These are phyloP conservation scores for Jaenimonas drosophilae DNA, from an alignment of 208 protist genomes.

Conservation along the genomic window DNA sequence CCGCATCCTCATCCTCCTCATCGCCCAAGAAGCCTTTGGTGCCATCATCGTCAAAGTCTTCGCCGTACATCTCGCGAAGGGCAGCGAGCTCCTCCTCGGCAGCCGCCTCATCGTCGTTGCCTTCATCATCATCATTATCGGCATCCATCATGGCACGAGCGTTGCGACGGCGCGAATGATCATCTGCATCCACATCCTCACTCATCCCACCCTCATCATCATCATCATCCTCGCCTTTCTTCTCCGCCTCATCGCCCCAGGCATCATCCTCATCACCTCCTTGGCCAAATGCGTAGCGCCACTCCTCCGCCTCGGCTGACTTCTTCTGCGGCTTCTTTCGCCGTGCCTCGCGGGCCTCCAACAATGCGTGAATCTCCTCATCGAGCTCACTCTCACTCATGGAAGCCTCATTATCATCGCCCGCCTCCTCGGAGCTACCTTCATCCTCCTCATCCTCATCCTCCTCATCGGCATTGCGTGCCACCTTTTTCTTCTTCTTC, in stretches of 20 bases:
- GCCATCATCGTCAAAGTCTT: constrained; percentile 77
- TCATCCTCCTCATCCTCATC: not conserved
- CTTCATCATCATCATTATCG: constrained; percentile 20
- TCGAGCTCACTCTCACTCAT: constrained; percentile 73
- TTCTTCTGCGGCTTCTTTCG: constrained; percentile 9
- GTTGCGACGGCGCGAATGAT: constrained; percentile 22
- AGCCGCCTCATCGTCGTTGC: constrained; percentile 24
- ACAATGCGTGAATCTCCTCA: constrained; percentile 61
- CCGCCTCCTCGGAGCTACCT: not conserved
- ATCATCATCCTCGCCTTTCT: constrained; percentile 21
- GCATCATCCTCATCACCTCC: constrained; percentile 23
- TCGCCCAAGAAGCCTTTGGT: constrained; percentile 14
- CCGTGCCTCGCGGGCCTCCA: constrained; percentile 19
- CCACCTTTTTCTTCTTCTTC: not conserved
- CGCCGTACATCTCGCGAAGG: constrained; percentile 81
- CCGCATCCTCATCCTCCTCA: constrained; percentile 29
- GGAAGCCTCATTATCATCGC: constrained; percentile 4
- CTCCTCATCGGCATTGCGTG: not conserved
- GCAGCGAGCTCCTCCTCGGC: constrained; percentile 69
- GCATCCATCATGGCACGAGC: constrained; percentile 22
- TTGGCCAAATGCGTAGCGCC: constrained; percentile 83
- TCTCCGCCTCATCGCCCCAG: constrained; percentile 13
- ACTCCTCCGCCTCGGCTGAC: constrained; percentile 25
- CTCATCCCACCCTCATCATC: constrained; percentile 3
- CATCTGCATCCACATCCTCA: not conserved